These are phyloP conservation scores for Liquidambar formosana DNA, from an alignment of 164 flowering plant genomes.

Conservation along the genomic window DNA sequence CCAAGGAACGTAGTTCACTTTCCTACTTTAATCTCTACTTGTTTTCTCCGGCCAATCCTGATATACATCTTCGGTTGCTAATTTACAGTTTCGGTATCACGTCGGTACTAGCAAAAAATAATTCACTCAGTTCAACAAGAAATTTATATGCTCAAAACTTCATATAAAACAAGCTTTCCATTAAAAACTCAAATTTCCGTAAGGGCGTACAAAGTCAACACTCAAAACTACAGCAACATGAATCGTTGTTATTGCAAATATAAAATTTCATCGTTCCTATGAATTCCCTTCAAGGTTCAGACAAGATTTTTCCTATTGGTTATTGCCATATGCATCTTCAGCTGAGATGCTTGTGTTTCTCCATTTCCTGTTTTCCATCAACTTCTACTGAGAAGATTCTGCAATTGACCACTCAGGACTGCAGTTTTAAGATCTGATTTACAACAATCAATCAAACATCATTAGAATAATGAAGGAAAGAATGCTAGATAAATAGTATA, in stretches of 20 bases:
- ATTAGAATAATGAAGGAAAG: background rate
- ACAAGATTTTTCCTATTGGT: background rate
- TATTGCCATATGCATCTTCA: background rate
- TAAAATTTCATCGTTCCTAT: background rate
- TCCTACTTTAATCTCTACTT: too few relatives aligned
- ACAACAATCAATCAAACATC: slow-evolving; percentile 3
- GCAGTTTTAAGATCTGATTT: slow-evolving; percentile 67
- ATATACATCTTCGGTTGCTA: too few relatives aligned
- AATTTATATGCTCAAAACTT: background rate
- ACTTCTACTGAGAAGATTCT: slow-evolving; percentile 54
- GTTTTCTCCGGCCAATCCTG: too few relatives aligned
- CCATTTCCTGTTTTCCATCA: slow-evolving; percentile 9
- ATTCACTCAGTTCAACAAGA: too few relatives aligned
- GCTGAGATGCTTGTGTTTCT: background rate
- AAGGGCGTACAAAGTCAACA: background rate
- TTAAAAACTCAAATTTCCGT: too few relatives aligned
- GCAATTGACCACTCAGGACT: slow-evolving; percentile 58
- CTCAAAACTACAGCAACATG: background rate
- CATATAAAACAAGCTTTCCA: background rate
- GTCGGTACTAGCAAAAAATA: too few relatives aligned
- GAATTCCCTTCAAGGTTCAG: slow-evolving; percentile 4
- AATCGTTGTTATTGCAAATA: background rate
- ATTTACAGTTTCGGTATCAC: too few relatives aligned
- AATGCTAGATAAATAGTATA: background rate
- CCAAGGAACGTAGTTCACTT: too few relatives aligned